Percentiles rank a stretch among this genome's conserved stretches.
Conservation (phyloP, 2,329 filamentous ascomycete species). For the Pseudogymnoascus sp. region DNA sequence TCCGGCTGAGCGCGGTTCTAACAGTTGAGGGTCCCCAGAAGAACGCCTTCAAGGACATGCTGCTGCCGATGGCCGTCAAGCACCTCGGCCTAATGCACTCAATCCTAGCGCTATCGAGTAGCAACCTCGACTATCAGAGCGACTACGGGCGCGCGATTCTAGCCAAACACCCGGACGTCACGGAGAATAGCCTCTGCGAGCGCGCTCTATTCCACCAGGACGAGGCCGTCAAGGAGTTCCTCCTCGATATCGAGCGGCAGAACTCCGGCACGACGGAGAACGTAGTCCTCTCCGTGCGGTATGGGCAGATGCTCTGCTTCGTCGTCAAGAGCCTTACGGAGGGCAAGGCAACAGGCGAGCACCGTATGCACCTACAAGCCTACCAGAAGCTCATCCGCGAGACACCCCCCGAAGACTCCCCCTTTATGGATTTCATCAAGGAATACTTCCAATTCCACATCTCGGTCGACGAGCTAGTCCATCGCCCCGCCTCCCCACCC, state of each 20-base stretch:
- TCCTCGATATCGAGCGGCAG: constrained; percentile 36
- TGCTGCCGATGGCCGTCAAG: constrained; percentile 71
- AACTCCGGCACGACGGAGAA: constrained; percentile 37
- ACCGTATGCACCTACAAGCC: constrained; percentile 69
- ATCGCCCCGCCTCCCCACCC: constrained; percentile 28
- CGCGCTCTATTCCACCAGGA: constrained; percentile 49
- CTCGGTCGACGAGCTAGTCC: constrained; percentile 53
- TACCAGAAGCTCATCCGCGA: constrained; percentile 64
- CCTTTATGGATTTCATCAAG: constrained; percentile 63
- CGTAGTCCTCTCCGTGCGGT: constrained; percentile 44
- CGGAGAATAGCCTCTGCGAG: constrained; percentile 37
- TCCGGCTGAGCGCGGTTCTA: constrained; percentile 68
- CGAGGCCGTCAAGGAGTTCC: constrained; percentile 45
- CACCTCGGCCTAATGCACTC: constrained; percentile 86
- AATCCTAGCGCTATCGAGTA: constrained; percentile 56
- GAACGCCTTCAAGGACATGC: constrained; percentile 78
- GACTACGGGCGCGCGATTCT: constrained; percentile 36
- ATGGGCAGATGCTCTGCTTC: constrained; percentile 55
- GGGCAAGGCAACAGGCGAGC: constrained; percentile 54
- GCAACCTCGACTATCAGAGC: constrained; percentile 8
- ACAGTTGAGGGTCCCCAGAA: constrained; percentile 68
- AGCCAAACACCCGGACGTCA: constrained; percentile 40
- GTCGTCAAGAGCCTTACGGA: constrained; percentile 50
- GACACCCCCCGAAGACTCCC: constrained; percentile 52
- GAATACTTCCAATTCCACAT: constrained; percentile 83